Percentiles rank a stretch among this genome's conserved stretches.
Conservation (phyloP, 2,329 filamentous ascomycete species). For the Diaporthe citri region DNA sequence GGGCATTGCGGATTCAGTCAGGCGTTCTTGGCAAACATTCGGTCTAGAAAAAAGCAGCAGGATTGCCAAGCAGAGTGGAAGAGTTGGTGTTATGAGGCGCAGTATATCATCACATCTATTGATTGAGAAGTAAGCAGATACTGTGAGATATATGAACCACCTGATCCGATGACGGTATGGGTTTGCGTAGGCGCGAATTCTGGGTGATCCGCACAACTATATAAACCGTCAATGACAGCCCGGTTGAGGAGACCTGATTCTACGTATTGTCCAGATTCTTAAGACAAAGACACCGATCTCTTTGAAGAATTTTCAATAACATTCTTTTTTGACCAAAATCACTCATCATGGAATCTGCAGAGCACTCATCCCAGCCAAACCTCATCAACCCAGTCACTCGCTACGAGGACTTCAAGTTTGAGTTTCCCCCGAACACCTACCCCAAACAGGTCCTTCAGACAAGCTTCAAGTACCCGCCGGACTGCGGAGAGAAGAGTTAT, state of each 20-base stretch:
- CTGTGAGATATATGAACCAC: neutral
- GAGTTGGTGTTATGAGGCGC: neutral
- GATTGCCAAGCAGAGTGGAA: neutral
- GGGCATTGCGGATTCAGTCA: neutral
- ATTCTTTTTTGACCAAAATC: neutral
- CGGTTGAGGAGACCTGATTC: neutral
- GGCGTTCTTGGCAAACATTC: neutral
- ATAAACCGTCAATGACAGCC: neutral
- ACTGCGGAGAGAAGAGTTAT: neutral
- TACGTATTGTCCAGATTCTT: neutral
- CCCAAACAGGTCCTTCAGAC: neutral
- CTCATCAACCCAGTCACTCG: neutral
- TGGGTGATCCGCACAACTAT: neutral
- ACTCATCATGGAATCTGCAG: conserved; percentile 2
- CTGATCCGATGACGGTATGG: neutral
- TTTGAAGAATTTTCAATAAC: neutral
- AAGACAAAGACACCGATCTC: neutral
- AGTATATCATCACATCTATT: neutral
- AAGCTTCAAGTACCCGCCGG: conserved; percentile 2
- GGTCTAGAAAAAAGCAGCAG: neutral
- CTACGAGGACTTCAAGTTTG: neutral
- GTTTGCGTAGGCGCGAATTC: neutral
- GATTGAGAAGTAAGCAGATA: neutral
- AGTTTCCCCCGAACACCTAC: neutral
- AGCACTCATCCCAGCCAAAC: neutral